phyloP scores from a whole-genome alignment of 768 basidiomycete species.

The Boletus rex-veris region DNA sequence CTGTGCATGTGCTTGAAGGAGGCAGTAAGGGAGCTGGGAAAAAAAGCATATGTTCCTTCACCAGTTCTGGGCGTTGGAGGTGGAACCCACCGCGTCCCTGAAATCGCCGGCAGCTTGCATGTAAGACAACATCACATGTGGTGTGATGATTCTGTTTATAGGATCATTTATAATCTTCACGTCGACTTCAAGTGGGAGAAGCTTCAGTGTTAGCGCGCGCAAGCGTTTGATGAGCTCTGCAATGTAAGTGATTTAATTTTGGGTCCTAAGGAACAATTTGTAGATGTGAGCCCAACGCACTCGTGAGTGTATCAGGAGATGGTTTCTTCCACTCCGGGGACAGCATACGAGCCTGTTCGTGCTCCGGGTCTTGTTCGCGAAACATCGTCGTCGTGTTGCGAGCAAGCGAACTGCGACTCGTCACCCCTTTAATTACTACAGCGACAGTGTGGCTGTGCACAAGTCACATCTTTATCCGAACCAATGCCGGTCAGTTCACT shows the following conservation, averaged over 20 bases:
- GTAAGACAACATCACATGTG: conserved; percentile 73
- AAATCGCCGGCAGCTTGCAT: conserved; percentile 85
- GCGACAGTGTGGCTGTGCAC: conserved; percentile 18
- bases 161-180: conserved; percentile 62
- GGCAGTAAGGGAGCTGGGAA: conserved; percentile 72
- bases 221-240: conserved; percentile 79
- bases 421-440: too few species aligned
- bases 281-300: conserved; percentile 40
- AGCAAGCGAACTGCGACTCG: not conserved
- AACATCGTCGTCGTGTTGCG: conserved; percentile 10
- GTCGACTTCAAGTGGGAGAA: conserved; percentile 82
- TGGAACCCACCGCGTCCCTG: conserved; percentile 62
- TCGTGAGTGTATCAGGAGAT: conserved; percentile 70
- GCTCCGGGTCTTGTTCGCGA: conserved; percentile 25
- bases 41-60: not conserved
- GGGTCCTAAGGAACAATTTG: too few species aligned
- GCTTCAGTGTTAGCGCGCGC: conserved; percentile 65
- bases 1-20: conserved; percentile 71
- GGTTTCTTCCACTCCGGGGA: conserved; percentile 49
- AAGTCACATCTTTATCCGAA: conserved; percentile 26
- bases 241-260: not conserved
- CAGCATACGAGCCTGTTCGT: conserved; percentile 44
- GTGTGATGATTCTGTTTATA: conserved; percentile 81
- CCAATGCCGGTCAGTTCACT: conserved; percentile 51
- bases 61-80: not conserved